A percentile compares a stretch with the other conserved stretches of the same genome.
Conservation (phyloP, 345 rosid species). For the Populus deltoides region DNA sequence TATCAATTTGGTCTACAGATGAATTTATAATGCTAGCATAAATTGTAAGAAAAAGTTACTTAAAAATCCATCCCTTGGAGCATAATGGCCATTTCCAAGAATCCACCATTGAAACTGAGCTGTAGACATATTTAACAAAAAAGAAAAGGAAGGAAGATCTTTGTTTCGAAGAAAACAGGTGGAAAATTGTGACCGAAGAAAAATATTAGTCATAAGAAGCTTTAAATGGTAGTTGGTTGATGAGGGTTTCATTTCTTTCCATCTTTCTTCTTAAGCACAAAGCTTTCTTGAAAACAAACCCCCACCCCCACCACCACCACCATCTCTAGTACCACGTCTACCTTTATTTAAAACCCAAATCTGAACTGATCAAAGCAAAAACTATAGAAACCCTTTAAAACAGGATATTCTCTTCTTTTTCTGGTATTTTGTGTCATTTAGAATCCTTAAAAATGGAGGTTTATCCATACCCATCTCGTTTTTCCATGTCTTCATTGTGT, state of each 20-base stretch:
- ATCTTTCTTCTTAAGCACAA: constrained; percentile 45
- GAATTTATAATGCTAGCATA: too few relatives aligned
- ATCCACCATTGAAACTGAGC: background rate
- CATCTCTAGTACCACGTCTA: constrained; percentile 4
- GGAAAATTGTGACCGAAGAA: constrained; percentile 14
- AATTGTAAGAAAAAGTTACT: too few relatives aligned
- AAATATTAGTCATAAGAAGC: constrained; percentile 22
- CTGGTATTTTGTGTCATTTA: background rate
- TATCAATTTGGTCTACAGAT: too few relatives aligned
- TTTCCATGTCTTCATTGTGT: constrained; percentile 39
- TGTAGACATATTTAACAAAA: background rate
- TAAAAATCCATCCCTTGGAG: too few relatives aligned
- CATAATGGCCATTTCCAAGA: too few relatives aligned
- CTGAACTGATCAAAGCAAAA: constrained; percentile 19
- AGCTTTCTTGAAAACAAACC: constrained; percentile 26
- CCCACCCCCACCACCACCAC: background rate
- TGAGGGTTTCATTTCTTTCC: constrained; percentile 21
- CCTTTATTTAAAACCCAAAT: constrained; percentile 19
- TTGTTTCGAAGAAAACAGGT: constrained; percentile 19
- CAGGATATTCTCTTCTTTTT: background rate
- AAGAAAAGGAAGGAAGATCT: background rate
- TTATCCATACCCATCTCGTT: constrained; percentile 54
- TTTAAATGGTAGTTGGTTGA: constrained; percentile 58
- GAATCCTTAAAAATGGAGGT: constrained; percentile 47
- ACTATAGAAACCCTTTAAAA: background rate